Evolutionary conservation across 1,284 basidiomycete species (phyloP).

Genomic region (Cryptococcus sp.): DNA sequence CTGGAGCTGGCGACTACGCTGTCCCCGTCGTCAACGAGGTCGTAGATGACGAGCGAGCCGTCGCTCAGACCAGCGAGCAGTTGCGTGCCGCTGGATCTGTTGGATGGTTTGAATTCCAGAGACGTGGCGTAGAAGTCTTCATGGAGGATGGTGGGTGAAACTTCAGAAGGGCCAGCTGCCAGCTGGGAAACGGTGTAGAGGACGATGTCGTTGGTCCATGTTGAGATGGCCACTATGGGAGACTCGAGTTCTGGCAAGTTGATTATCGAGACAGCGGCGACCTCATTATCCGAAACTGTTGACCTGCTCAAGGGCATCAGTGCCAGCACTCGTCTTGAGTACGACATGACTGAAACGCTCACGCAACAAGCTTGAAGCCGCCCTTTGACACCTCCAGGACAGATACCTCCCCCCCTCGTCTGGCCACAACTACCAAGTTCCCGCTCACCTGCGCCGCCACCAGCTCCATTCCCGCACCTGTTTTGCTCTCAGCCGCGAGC

Average conservation of each 20-base stretch:
- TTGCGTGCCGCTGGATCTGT: constrained; percentile 50
- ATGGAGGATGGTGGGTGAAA: constrained; percentile 9
- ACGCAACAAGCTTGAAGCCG: constrained; percentile 33
- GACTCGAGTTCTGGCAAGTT: constrained; percentile 7
- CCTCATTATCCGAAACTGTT: constrained; percentile 15
- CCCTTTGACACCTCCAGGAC: constrained; percentile 51
- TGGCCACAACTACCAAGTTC: constrained; percentile 64
- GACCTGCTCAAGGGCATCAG: background rate
- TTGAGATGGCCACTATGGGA: constrained; percentile 58
- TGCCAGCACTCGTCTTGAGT: background rate
- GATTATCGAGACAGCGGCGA: constrained; percentile 33
- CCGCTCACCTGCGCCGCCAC: constrained; percentile 65
- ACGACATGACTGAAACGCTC: background rate
- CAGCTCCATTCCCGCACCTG: constrained; percentile 52
- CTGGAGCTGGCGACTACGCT: constrained; percentile 43
- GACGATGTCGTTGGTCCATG: constrained; percentile 71
- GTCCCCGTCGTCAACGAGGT: constrained; percentile 31
- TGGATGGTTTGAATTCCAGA: constrained; percentile 46
- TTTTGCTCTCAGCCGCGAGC: constrained; percentile 1
- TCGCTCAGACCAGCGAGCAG: constrained; percentile 76
- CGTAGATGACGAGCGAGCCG: constrained; percentile 68
- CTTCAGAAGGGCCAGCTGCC: constrained; percentile 23
- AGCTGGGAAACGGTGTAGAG: constrained; percentile 59
- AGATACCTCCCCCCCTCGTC: constrained; percentile 59
- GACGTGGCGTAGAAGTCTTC: constrained; percentile 27